These are phyloP conservation scores for Fomitopsis palustris DNA, from an alignment of 1,284 basidiomycete species.

Conservation along the genomic window DNA sequence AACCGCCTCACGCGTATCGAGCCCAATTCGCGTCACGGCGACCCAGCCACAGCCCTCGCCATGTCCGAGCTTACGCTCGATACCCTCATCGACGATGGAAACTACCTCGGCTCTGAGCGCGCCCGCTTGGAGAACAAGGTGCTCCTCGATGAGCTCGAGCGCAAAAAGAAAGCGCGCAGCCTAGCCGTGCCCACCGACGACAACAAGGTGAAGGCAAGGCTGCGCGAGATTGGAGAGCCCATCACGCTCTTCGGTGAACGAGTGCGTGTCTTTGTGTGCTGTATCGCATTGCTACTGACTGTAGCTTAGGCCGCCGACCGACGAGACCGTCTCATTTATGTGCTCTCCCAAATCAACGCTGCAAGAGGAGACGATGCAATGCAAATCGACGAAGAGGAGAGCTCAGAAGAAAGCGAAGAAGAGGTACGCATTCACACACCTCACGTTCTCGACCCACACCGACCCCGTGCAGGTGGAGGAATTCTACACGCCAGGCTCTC, in stretches of 20 bases:
- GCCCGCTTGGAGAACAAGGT: conserved; percentile 76
- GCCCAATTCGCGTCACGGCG: not conserved
- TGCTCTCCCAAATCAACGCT: conserved; percentile 87
- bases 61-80: conserved; percentile 76
- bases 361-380: conserved; percentile 71
- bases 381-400: conserved; percentile 67
- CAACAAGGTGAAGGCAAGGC: conserved; percentile 81
- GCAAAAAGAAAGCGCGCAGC: conserved; percentile 90
- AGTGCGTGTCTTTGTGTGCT: conserved; percentile 44
- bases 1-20: not conserved
- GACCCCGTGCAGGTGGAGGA: conserved; percentile 69
- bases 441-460: no score
- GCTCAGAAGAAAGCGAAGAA: conserved; percentile 66
- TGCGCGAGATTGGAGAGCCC: conserved; percentile 93
- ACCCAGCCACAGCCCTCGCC: conserved; percentile 8
- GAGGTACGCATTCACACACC: conserved; percentile 68
- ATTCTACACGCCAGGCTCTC: conserved; percentile 91
- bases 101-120: conserved; percentile 67
- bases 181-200: conserved; percentile 98
- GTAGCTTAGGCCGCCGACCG: conserved; percentile 72
- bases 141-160: conserved; percentile 88
- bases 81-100: conserved; percentile 71
- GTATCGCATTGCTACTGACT: conserved; percentile 11
- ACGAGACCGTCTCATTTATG: conserved; percentile 90
- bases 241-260: conserved; percentile 97